Evolutionary conservation across 2,329 filamentous ascomycete species (phyloP), one percentile per base, ranked within the genome.

Genomic region (Raffaelea albimanens): DNA sequence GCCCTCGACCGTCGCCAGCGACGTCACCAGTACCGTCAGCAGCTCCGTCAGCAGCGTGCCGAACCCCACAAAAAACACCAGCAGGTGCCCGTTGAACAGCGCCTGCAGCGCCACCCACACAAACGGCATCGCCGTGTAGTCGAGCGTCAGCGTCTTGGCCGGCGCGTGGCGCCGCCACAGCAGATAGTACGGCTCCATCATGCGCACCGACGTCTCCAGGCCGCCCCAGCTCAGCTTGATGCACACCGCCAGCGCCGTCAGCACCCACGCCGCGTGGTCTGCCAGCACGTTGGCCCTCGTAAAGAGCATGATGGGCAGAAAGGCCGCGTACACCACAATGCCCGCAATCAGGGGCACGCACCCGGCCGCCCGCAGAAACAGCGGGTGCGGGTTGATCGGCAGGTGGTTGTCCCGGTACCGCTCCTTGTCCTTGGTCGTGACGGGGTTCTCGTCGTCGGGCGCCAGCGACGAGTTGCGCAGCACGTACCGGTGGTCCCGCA

Each of bases 181-280:
- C 50, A 85, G 76, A 59, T 82, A 85, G 58, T 84, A 88, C 2
- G 84, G 84, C 61, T 87, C 82, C 62, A 87, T 78, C 72, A 87
- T 82, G 39, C 83, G 80, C 42, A 87, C 72, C 22, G 80, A 76
- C 48, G 76, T 82, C 57, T 87, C 85, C 51, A 87, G 69, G 3
- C 78, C 76, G 51, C 75, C 75, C 83, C 83, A 88, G 41, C 73
- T 67, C 20, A 87, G 70, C 61, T 85, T 86, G 56, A 87, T 73
- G 48, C 71, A 63, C 19, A 86, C 81, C 1, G 83, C 80, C 7
- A 85, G 58, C 3, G 73, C 71, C 0, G 84, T 87, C 29, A 86
- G 65, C 8, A 82, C 64, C 73, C 80, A 86, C 0, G 83, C 79
- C 2, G 78, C 71, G 52, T 75, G 76, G 48, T 83, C 73, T 2